These are phyloP conservation scores for Artemisia argyi DNA, from an alignment of 129 eudicot species.

Conservation along the genomic window DNA sequence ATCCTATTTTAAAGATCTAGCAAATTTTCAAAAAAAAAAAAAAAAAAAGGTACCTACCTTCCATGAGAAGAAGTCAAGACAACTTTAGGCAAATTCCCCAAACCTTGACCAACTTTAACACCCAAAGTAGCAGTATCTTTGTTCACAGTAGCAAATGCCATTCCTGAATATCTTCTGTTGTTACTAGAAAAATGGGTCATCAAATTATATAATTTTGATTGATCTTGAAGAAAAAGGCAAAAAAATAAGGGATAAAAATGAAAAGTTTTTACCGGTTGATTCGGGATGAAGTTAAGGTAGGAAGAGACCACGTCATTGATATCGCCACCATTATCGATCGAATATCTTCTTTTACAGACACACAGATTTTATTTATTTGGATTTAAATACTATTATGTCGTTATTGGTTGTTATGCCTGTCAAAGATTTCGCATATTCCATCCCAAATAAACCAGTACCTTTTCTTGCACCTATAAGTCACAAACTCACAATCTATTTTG, in stretches of 20 bases:
- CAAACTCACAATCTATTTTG: no score
- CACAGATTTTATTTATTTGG: no score
- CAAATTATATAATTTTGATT: neutral
- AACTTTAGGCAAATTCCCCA: constrained; percentile 84
- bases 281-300: constrained; percentile 51
- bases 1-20: no score
- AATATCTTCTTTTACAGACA: no score
- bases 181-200: constrained; percentile 5
- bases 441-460: neutral
- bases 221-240: neutral
- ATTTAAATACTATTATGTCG: neutral
- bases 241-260: neutral
- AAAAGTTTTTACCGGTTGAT: constrained; percentile 46
- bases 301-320: constrained; percentile 54
- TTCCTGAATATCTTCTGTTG: constrained; percentile 25
- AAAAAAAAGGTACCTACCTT: constrained; percentile 50
- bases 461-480: no score
- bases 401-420: constrained; percentile 1
- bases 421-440: neutral
- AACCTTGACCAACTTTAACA: constrained; percentile 64
- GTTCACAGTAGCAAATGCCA: constrained; percentile 62
- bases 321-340: constrained; percentile 46
- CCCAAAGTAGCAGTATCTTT: constrained; percentile 42
- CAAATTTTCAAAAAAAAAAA: no score
- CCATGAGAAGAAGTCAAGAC: constrained; percentile 76